Evolutionary conservation across 305 asterid genomes (phyloP), one percentile per base, ranked within the genome.

Genomic region (Stenogyne calaminthoides): DNA sequence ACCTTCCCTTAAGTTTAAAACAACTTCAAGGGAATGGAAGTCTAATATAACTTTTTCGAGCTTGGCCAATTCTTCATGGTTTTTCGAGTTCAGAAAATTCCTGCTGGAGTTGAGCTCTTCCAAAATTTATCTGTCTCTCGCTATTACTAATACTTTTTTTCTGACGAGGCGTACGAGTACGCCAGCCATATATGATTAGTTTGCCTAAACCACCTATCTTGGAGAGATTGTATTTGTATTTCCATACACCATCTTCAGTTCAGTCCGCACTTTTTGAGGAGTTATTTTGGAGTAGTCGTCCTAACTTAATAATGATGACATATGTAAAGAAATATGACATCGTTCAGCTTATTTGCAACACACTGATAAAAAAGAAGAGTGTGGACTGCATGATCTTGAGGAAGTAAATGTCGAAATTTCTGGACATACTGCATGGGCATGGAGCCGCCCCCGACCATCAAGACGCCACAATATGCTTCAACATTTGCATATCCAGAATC

Each of bases 241-340:
- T n/a, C n/a, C n/a, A n/a, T n/a, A n/a, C 25, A 9, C 11, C 22
- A 29, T 14, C 19, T 7, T 16, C n/a, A 9, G 18, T 8, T 0
- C 25, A 37, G 22, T 49, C 52, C 18, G 11, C 19, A 7, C 10
- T 73, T 62, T 55, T 68, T 70, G 56, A 61, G 9, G 36, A 29
- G 32, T 14, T 73, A n/a, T 78, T 67, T 44, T 20, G 36, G 64
- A 66, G 58, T 36, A 73, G 64, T 46, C 51, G 37, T n/a, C 81
- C 81, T 6, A 71, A 64, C 59, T 1, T 64, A 47, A 14, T 64
- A 25, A 63, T 40, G 47, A 14, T 4, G 11, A 9, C 2, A 2
- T 3, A 0, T 40, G 47, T 40, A 40, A 40, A 40, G 9, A 9
- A 40, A 2, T 9, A 40, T 40, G 47, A 40, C 2, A 3, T 42